Conservation (phyloP, 306 rosid species). For the Cucumis sativus region DNA sequence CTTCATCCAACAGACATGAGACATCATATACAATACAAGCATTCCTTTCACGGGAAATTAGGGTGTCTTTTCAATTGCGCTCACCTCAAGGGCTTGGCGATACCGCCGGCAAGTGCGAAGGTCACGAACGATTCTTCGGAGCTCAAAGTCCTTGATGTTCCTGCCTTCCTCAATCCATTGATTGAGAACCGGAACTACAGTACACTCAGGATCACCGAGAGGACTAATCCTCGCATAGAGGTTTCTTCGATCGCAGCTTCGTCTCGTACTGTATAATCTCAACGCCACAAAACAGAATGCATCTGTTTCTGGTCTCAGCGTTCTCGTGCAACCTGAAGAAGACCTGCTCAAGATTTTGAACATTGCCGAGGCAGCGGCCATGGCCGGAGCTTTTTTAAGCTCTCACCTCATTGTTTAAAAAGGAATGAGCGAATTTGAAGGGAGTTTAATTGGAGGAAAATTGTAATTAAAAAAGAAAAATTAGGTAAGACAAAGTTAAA, state of each 20-base stretch:
- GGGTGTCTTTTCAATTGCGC: neutral
- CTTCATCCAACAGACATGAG: neutral
- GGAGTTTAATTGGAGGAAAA: too few species aligned
- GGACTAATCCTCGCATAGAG: slow-evolving; percentile 49
- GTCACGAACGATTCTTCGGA: slow-evolving; percentile 23
- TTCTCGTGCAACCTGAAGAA: slow-evolving; percentile 7
- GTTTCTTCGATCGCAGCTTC: slow-evolving; percentile 11
- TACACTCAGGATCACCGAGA: slow-evolving; percentile 46
- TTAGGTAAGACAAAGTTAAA: too few species aligned
- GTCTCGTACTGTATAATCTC: slow-evolving; percentile 19
- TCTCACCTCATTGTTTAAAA: too few species aligned
- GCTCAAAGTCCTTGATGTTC: slow-evolving; percentile 8
- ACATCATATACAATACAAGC: neutral
- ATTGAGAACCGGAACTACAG: slow-evolving; percentile 41
- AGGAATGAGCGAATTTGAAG: too few species aligned
- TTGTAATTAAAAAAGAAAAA: too few species aligned
- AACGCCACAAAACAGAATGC: neutral
- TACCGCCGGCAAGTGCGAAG: slow-evolving; percentile 38
- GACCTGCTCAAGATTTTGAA: slow-evolving; percentile 14
- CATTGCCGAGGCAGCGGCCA: slow-evolving; percentile 8
- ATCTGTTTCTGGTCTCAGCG: neutral
- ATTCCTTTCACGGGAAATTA: neutral
- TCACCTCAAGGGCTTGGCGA: slow-evolving; percentile 53
- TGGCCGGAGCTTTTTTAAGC: neutral
- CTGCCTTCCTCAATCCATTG: slow-evolving; percentile 40